Evolutionary conservation across 2,329 filamentous ascomycete species (phyloP).

Genomic region (Tolypocladium capitatum): DNA sequence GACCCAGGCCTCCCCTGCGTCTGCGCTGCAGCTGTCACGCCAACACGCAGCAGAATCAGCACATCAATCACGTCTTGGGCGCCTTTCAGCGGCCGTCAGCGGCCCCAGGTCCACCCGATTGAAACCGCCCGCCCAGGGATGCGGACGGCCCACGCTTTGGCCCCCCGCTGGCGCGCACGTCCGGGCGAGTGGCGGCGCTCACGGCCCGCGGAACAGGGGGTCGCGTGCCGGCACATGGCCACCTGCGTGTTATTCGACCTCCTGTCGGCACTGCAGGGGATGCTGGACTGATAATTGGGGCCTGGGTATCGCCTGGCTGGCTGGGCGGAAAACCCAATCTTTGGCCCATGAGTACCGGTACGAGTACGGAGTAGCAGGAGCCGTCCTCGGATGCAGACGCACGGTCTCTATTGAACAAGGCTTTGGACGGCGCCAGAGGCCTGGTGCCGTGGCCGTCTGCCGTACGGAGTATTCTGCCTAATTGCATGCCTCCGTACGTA

Average conservation of each 20-base stretch:
- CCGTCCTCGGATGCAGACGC: too few species aligned
- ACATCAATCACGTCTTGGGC: neutral
- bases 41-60: neutral
- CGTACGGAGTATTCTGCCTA: neutral
- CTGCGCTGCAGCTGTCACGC: neutral
- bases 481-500: neutral
- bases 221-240: conserved; percentile 1
- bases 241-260: neutral
- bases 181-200: neutral
- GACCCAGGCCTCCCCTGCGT: too few species aligned
- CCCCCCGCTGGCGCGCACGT: neutral
- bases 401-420: neutral
- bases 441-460: neutral
- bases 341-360: too few species aligned
- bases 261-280: neutral
- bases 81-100: neutral
- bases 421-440: neutral
- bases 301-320: neutral
- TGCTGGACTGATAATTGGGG: too few species aligned
- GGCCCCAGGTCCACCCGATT: too few species aligned
- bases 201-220: neutral
- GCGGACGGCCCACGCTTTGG: neutral
- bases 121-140: too few species aligned
- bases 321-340: neutral
- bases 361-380: too few species aligned